Percentiles rank a stretch among this genome's conserved stretches.
phyloP scores from a whole-genome alignment of 495 filamentous ascomycete genomes.

The Lepidopterella palustris region DNA sequence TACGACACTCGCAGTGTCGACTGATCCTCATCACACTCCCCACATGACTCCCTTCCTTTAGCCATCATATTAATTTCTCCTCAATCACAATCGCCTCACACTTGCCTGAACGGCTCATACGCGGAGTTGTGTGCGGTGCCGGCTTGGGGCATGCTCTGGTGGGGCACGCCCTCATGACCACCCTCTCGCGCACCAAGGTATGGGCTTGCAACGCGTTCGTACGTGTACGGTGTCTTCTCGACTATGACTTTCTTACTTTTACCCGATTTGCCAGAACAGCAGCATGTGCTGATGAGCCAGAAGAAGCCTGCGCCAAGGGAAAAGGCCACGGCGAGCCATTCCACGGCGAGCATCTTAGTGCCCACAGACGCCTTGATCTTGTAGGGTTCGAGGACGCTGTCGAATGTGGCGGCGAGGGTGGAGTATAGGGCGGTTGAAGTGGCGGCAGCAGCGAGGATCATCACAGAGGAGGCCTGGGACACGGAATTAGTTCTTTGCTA shows the following conservation, averaged over 20 bases:
- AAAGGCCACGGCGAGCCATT: slow-evolving; percentile 78
- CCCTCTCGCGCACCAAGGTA: slow-evolving; percentile 22
- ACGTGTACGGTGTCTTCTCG: slow-evolving; percentile 39
- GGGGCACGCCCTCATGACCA: slow-evolving; percentile 17
- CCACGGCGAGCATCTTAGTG: slow-evolving; percentile 56
- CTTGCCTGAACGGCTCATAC: slow-evolving; percentile 43
- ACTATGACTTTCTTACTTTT: slow-evolving; percentile 26
- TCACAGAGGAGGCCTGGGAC: slow-evolving; percentile 37
- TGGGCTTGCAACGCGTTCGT: slow-evolving; percentile 40
- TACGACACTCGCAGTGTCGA: no score
- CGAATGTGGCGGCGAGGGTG: slow-evolving; percentile 54
- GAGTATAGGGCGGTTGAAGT: slow-evolving; percentile 38
- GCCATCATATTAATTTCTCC: no score
- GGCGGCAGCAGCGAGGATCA: slow-evolving; percentile 49
- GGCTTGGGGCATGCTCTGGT: not conserved
- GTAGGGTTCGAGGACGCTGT: slow-evolving; percentile 57
- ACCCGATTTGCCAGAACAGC: slow-evolving; percentile 56
- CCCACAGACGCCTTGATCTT: slow-evolving; percentile 58
- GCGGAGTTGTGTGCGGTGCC: slow-evolving; percentile 25
- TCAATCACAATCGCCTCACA: no score
- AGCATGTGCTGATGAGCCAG: slow-evolving; percentile 89
- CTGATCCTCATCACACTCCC: no score
- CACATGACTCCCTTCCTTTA: no score
- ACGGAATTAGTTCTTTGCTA: slow-evolving; percentile 28
- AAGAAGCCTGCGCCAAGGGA: slow-evolving; percentile 66